Conservation (phyloP, 495 filamentous ascomycete species). For the Annulohypoxylon bovei region DNA sequence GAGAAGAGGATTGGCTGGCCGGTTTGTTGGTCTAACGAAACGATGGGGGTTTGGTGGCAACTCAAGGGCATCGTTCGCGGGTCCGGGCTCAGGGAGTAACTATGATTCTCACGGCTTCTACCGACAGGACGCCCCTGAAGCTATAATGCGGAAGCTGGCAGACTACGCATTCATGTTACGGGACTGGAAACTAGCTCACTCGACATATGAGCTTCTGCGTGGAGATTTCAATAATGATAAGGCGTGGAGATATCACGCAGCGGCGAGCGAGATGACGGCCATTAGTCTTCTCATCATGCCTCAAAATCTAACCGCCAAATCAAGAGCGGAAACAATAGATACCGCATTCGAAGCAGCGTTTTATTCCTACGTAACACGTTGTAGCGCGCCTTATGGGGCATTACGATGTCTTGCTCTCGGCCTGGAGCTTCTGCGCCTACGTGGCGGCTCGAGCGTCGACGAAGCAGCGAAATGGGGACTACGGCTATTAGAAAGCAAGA, state of each 20-base stretch:
- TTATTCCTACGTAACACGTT: constrained; percentile 92
- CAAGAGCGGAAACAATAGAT: constrained; percentile 80
- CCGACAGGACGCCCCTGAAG: constrained; percentile 82
- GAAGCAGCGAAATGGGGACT: constrained; percentile 88
- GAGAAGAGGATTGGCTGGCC: constrained; percentile 83
- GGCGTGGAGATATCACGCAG: constrained; percentile 94
- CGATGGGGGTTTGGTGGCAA: constrained; percentile 79
- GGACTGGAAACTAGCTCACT: constrained; percentile 92
- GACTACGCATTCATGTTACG: constrained; percentile 97
- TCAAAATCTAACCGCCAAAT: constrained; percentile 73
- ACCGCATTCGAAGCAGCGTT: constrained; percentile 85
- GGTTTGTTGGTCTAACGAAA: constrained; percentile 92
- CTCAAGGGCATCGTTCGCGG: constrained; percentile 55
- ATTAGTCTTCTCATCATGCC: constrained; percentile 81
- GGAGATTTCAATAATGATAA: constrained; percentile 93
- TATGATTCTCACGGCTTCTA: constrained; percentile 89
- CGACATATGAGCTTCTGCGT: constrained; percentile 87
- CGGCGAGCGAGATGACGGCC: constrained; percentile 91
- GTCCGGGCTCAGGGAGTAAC: constrained; percentile 64
- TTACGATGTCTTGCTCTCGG: constrained; percentile 79
- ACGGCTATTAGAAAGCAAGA: constrained; percentile 77
- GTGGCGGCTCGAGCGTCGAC: constrained; percentile 82
- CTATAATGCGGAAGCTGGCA: constrained; percentile 89
- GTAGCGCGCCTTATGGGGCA: constrained; percentile 75
- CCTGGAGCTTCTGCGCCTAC: constrained; percentile 80